Evolutionary conservation across 495 filamentous ascomycete species (phyloP), one percentile per base, ranked within the genome.

Genomic region (Xylaria nigripes): DNA sequence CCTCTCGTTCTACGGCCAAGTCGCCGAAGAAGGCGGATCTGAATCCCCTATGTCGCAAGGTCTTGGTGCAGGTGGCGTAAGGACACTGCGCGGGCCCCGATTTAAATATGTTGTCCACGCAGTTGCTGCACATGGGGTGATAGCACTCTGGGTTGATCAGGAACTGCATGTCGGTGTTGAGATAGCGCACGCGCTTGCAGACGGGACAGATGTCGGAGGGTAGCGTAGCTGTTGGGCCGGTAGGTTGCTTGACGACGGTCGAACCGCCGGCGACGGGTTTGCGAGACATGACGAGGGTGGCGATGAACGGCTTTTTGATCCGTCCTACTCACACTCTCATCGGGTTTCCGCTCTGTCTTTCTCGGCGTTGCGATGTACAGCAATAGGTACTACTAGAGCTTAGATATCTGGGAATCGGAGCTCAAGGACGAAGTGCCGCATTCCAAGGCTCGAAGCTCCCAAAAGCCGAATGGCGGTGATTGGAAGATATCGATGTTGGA

Each of bases 111-210:
- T 91, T 86, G 74, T 90, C 87, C 46, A 97, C 92, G 76, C 93
- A 97, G 30, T 85, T 87, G 62, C 84, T 81, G 72, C 93, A 99
- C 89, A 99, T 96, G 57, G 87, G 88, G 79, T 99, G 93, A 77
- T 97, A 99, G 79, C 93, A 99, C 75, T 94, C 89, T 16, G 92
- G 87, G 70, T 96, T 95, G 70, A 97, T 88, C 57, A 94, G 86
- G 72, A 99, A 96, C 48, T 80, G 76, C 81, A 99, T 90, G 72
- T 88, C 82, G 21, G 83, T 84, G 74, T 96, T 97, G 65, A 97
- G 83, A 76, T 97, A 97, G 51, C 89, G 87, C 51, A 86, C 86
- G 50, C 89, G 90, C 70, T 95, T 95, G 85, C 93, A 99, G 61
- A 96, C 86, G 42, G 91, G 94, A 72, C 93, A 99, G 66, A 90